Percentiles rank a stretch among this genome's conserved stretches.
Evolutionary conservation across 2,329 filamentous ascomycete genomes (phyloP).

Genomic region (Neonectria punicea): DNA sequence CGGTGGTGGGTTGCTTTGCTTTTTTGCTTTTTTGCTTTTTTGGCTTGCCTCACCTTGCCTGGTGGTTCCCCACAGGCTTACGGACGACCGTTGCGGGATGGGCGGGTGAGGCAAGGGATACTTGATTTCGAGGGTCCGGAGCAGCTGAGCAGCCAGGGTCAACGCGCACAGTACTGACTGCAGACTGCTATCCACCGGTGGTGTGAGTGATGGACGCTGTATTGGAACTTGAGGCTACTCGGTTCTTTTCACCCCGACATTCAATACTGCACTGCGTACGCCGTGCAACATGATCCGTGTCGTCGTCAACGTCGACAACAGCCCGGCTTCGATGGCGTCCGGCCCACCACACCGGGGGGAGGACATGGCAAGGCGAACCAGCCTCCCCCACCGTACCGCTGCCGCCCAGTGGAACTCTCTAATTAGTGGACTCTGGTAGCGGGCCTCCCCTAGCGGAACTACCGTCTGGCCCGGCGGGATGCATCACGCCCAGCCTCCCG

Average conservation of each 20-base stretch:
- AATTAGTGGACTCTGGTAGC: conserved; percentile 20
- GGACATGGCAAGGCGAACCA: conserved; percentile 38
- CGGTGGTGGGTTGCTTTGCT: background rate
- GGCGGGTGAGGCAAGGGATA: background rate
- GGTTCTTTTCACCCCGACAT: too few species aligned
- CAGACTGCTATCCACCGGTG: background rate
- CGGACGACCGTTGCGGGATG: background rate
- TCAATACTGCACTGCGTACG: background rate
- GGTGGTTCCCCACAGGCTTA: background rate
- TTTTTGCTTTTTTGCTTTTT: background rate
- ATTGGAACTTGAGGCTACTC: background rate
- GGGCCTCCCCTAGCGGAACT: conserved; percentile 16
- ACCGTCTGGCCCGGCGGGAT: conserved; percentile 25
- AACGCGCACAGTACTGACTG: background rate
- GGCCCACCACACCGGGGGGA: conserved; percentile 5
- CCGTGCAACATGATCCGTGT: background rate
- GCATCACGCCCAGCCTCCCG: conserved; percentile 30
- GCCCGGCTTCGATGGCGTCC: conserved; percentile 29
- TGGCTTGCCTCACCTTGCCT: background rate
- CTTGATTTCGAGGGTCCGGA: background rate
- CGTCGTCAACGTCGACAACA: conserved; percentile 1
- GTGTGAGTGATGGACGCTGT: background rate
- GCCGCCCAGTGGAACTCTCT: conserved; percentile 28
- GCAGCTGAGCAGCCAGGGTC: background rate
- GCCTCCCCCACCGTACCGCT: conserved; percentile 34